Evolutionary conservation across 345 rosid genomes (phyloP).

Genomic region (Gossypium thurberi): DNA sequence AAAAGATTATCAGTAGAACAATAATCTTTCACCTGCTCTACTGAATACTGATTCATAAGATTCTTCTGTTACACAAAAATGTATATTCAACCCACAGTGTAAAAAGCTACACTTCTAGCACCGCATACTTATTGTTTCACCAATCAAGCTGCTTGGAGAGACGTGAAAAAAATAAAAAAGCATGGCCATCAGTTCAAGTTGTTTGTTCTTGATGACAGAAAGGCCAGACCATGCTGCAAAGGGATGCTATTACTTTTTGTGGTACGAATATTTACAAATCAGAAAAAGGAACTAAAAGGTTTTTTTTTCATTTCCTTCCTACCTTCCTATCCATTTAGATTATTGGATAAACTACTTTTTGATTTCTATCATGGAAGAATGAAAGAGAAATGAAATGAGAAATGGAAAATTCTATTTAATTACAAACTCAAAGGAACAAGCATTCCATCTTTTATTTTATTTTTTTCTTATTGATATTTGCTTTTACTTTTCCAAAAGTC

Average conservation of each 20-base stretch:
- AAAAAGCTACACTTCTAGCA: too few species aligned
- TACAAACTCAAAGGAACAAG: neutral
- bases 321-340: neutral
- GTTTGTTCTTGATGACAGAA: neutral
- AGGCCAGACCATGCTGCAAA: neutral
- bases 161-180: too few species aligned
- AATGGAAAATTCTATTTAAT: neutral
- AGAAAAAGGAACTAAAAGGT: neutral
- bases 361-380: neutral
- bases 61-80: too few species aligned
- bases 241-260: neutral
- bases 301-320: neutral
- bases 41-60: too few species aligned
- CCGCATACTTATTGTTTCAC: too few species aligned
- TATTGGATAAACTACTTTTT: neutral
- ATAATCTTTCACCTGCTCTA: too few species aligned
- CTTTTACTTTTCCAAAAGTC: neutral
- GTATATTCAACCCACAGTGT: too few species aligned
- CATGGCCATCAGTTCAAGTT: too few species aligned
- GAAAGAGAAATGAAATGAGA: neutral
- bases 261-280: neutral
- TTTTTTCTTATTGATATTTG: neutral
- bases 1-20: too few species aligned
- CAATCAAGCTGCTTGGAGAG: too few species aligned
- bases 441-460: neutral